Base-by-base conservation (phyloP, 371 early-diverging fungal genomes). In the Mucor irregularis region DNA sequence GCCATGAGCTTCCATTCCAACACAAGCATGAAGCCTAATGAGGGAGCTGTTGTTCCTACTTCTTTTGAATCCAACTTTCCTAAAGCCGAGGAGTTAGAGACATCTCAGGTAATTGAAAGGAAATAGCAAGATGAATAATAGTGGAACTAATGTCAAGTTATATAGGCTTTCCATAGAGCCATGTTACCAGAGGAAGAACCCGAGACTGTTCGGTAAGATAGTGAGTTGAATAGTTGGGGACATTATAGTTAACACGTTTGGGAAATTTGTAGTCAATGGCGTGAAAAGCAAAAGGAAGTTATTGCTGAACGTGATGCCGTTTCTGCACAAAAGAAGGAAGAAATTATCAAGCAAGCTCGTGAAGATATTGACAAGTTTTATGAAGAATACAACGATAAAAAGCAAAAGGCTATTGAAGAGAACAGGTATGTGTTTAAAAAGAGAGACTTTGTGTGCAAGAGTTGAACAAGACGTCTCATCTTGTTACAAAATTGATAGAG, bases 301-400 rank as follows among this genome's bases (percentile, higher is more conserved):
- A 84, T 97, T 48, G 84, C 79, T 17, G 86, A 89, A 58, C 88
- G 96, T 43, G 97, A 97, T 68, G 80, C 81, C 17, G 71, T 66
- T 28, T 77, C 90, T 3, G 74, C 79, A 50, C 66, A 61, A 5
- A 90, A 88, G 61, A 90, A 91, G 63, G 81, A 83, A 58, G 88
- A 87, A 47, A 83, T 79, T 0, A 71, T 93, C 13, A 71, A 79
- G 6, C 68, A 81, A 35, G 96, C 96, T 3, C 87, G 89, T 59
- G 89, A 86, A 43, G 84, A 86, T 5, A 86, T 97, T 55, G 95
- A 97, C 62, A 82, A 87, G 45, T 95, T 96, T 72, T 97, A 97
- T 64, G 95, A 93, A 53, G 96, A 95, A 38, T 97, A 96, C 66
- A 95, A 95, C 60, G 90, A 90, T 62, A 94, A 90, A 76, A 93